phyloP scores from a whole-genome alignment of 768 basidiomycete species.

The Kwoniella newhampshirensis region DNA sequence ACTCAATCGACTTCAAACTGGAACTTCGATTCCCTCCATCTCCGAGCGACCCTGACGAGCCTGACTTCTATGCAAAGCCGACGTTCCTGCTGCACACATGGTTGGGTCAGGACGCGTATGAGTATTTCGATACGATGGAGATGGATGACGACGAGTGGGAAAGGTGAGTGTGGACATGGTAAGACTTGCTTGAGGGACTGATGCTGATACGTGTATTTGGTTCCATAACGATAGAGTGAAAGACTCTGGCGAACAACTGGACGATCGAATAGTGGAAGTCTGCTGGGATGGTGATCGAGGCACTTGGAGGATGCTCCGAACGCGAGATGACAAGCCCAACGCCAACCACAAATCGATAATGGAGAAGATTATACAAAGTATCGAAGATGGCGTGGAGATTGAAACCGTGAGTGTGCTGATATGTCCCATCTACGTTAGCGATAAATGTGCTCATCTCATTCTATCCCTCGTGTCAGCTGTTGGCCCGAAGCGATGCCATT shows the following conservation, averaged over 20 bases:
- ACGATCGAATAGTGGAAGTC: constrained; percentile 92
- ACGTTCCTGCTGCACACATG: constrained; percentile 79
- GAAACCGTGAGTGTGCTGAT: constrained; percentile 62
- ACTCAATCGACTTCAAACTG: constrained; percentile 96
- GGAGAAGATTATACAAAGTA: constrained; percentile 83
- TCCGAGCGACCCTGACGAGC: constrained; percentile 59
- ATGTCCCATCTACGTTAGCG: background rate
- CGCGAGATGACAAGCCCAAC: constrained; percentile 87
- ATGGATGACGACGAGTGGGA: constrained; percentile 93
- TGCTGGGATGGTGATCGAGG: constrained; percentile 72
- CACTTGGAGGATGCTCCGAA: constrained; percentile 86
- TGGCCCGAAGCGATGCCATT: constrained; percentile 36
- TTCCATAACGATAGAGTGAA: constrained; percentile 71
- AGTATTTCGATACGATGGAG: constrained; percentile 79
- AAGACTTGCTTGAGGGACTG: background rate
- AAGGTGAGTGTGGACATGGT: constrained; percentile 60
- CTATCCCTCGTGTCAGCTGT: constrained; percentile 14
- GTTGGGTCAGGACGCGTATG: constrained; percentile 70
- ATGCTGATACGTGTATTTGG: background rate
- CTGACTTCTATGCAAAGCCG: constrained; percentile 83
- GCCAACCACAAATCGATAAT: constrained; percentile 86
- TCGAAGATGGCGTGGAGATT: constrained; percentile 90
- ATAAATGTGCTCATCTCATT: background rate
- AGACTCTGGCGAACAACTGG: constrained; percentile 74
- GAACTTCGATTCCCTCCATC: constrained; percentile 85